phyloP scores from a whole-genome alignment of 2,329 filamentous ascomycete genomes.

The Diaporthe australafricana region DNA sequence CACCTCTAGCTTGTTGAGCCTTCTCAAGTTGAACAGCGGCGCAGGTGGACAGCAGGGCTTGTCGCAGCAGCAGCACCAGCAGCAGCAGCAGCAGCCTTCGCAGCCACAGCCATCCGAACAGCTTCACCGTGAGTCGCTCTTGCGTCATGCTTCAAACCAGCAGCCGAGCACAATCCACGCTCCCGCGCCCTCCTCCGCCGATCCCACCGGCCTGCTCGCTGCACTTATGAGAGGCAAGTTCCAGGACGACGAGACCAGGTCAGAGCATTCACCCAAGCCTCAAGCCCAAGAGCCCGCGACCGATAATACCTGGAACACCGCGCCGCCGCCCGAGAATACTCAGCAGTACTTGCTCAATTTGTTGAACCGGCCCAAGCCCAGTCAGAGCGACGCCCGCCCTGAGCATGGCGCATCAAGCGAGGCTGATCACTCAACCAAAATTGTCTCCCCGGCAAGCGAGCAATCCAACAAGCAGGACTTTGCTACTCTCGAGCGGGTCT shows the following conservation, averaged over 20 bases:
- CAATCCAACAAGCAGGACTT: slow-evolving; percentile 38
- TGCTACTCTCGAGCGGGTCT: slow-evolving; percentile 31
- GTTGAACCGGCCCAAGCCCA: slow-evolving; percentile 81
- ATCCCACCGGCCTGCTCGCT: slow-evolving; percentile 68
- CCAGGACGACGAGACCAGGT: slow-evolving; percentile 58
- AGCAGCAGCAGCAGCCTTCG: slow-evolving; percentile 36
- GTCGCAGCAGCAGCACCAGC: slow-evolving; percentile 35
- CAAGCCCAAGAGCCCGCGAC: slow-evolving; percentile 36
- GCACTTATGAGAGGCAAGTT: slow-evolving; percentile 70
- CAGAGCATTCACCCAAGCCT: slow-evolving; percentile 45
- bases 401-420: slow-evolving; percentile 50
- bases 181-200: slow-evolving; percentile 66
- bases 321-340: slow-evolving; percentile 73
- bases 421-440: slow-evolving; percentile 54
- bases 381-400: slow-evolving; percentile 63
- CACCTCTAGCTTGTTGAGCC: slow-evolving; percentile 67
- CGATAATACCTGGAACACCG: slow-evolving; percentile 56
- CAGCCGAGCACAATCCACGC: slow-evolving; percentile 61
- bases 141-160: slow-evolving; percentile 42
- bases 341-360: slow-evolving; percentile 89
- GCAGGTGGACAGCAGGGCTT: slow-evolving; percentile 38
- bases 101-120: slow-evolving; percentile 39
- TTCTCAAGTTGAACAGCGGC: slow-evolving; percentile 69
- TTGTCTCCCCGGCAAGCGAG: slow-evolving; percentile 58
- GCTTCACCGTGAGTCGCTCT: slow-evolving; percentile 44